phyloP scores from a whole-genome alignment of 352 stramenopile species.

The Phytopythium ostracodes region DNA sequence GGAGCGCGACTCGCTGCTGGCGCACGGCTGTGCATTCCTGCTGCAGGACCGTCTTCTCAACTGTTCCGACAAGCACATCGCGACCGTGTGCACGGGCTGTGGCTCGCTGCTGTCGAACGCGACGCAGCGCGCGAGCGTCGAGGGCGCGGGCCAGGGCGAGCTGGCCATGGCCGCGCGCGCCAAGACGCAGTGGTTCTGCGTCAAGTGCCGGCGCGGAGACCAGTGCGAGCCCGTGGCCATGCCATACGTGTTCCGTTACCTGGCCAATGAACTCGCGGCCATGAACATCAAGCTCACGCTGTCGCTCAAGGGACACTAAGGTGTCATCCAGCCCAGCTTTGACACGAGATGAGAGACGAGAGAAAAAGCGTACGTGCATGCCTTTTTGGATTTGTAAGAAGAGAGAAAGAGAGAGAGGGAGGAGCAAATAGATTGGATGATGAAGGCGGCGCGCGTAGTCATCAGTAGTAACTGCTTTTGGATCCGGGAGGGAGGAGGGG shows the following conservation, averaged over 20 bases:
- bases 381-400: slow-evolving; percentile 3
- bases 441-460: neutral
- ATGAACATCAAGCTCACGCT: slow-evolving; percentile 99
- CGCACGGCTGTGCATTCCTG: slow-evolving; percentile 96
- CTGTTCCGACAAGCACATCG: slow-evolving; percentile 98
- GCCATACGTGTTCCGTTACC: slow-evolving; percentile 99
- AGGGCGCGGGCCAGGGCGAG: slow-evolving; percentile 78
- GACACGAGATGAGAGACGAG: neutral
- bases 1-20: slow-evolving; percentile 98
- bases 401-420: neutral
- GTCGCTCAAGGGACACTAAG: slow-evolving; percentile 53
- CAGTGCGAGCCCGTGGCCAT: slow-evolving; percentile 93
- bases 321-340: neutral
- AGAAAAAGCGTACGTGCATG: slow-evolving; percentile 1
- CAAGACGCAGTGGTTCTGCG: slow-evolving; percentile 84
- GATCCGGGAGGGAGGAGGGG: neutral
- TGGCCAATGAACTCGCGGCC: slow-evolving; percentile 98
- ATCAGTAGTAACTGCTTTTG: neutral
- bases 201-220: slow-evolving; percentile 85
- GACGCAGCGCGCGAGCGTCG: slow-evolving; percentile 80
- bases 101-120: slow-evolving; percentile 85
- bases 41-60: slow-evolving; percentile 98
- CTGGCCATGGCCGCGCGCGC: slow-evolving; percentile 85
- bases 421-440: slow-evolving; percentile 3
- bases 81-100: slow-evolving; percentile 94